These are phyloP conservation scores for Chaetomium cochliodes DNA, from an alignment of 495 filamentous ascomycete species.

Conservation along the genomic window DNA sequence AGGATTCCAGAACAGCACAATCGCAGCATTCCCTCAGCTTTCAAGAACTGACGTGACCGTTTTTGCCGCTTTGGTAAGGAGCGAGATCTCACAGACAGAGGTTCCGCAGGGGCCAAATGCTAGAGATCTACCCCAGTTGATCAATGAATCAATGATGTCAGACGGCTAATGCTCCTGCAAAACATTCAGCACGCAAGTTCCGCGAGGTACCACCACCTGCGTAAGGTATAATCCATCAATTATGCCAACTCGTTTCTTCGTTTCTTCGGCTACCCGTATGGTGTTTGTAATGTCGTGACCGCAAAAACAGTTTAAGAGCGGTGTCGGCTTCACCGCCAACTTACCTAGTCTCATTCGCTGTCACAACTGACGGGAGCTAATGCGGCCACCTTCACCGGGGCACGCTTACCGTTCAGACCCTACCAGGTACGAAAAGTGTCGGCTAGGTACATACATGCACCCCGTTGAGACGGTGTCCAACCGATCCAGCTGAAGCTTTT, in stretches of 20 bases:
- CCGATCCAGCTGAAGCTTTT: no score
- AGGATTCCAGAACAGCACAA: no score
- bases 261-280: neutral
- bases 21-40: no score
- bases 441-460: no score
- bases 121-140: neutral
- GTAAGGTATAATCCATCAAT: neutral
- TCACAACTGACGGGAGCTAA: no score
- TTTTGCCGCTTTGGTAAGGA: neutral
- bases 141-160: constrained; percentile 17
- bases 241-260: neutral
- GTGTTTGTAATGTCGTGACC: neutral
- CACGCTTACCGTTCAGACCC: no score
- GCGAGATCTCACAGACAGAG: neutral
- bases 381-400: no score
- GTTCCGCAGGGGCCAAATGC: neutral
- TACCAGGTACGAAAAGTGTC: no score
- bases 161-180: neutral
- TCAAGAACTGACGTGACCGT: neutral
- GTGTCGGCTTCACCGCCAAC: neutral
- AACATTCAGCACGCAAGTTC: neutral
- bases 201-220: neutral
- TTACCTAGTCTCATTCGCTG: neutral
- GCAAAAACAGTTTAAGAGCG: neutral
- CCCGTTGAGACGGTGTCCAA: no score